phyloP scores from a whole-genome alignment of 2,329 filamentous ascomycete genomes.

The Colletotrichum theobromicola region DNA sequence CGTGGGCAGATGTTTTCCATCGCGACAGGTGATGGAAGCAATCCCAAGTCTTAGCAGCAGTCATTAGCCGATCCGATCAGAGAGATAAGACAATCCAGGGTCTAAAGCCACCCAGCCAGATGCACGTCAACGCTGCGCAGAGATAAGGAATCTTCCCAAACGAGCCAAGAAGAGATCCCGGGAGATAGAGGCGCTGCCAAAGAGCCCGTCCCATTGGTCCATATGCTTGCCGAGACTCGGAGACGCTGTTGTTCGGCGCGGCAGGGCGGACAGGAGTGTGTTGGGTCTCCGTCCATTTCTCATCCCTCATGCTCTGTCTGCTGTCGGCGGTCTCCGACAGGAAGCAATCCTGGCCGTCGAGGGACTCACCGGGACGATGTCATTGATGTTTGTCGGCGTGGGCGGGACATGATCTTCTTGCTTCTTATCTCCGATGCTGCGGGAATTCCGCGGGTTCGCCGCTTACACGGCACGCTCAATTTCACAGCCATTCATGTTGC shows the following conservation, averaged over 20 bases:
- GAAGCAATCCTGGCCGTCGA: background rate
- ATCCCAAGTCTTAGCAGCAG: background rate
- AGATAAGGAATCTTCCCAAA: conserved; percentile 14
- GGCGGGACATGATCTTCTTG: background rate
- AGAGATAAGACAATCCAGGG: background rate
- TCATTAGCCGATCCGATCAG: background rate
- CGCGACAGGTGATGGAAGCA: background rate
- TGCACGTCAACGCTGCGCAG: background rate
- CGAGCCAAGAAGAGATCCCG: background rate
- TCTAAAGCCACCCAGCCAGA: background rate
- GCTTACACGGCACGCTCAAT: background rate
- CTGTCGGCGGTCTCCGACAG: conserved; percentile 11
- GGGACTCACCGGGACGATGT: background rate
- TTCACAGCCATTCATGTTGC: background rate
- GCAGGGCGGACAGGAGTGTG: background rate
- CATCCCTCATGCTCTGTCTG: background rate
- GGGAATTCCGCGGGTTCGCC: background rate
- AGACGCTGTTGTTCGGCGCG: background rate
- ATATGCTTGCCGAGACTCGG: conserved; percentile 7
- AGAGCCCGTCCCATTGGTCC: conserved; percentile 1
- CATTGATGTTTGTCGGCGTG: background rate
- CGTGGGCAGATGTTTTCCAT: background rate
- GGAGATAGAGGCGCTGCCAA: background rate
- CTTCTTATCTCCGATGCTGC: background rate
- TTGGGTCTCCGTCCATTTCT: background rate